Evolutionary conservation across 2,329 filamentous ascomycete species (phyloP), one percentile per base, ranked within the genome.

Genomic region (Neodidymelliopsis sp.): DNA sequence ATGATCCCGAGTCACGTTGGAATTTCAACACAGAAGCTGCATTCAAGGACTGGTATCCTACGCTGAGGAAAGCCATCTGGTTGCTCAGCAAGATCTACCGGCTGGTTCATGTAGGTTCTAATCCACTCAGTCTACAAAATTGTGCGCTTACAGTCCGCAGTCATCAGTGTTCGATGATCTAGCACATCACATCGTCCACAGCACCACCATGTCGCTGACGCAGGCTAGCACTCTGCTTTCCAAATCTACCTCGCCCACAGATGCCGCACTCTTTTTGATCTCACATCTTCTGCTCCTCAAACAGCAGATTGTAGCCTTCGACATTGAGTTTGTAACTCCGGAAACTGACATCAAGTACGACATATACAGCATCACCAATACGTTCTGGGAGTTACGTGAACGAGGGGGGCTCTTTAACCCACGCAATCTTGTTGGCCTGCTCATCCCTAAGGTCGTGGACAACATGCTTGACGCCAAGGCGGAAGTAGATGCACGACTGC

Each of bases 281-380:
- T 94, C 93, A 62, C 96, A 99, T 69, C 82, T 99, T 2, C 87
- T 99, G 38, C 87, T 97, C 38, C 83, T 99, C 40, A 97, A 97
- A 74, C 95, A 97, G 69, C 90, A 97, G 70, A 89, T 99, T 40
- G 86, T 99, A 19, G 92, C 92, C 8, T 91, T 99, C 54, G 94
- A 99, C 75, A 97, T 99, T 59, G 92, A 88, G 67, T 88, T 82
- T 62, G 82, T 86, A 15, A 81, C 83, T 2, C 84, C 85, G 4
- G 85, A 88, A 54, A 73, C 70, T 2, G 69, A 71, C 46, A 77
- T 87, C 36, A 80, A 81, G 11, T 81, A 88, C 66, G 85, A 88
- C 70, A 86, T 88, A 67, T 84, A 83, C n/a, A 80, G 78, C 38
- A 75, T 87, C 10, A 84, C 83, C 4, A 83, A 77, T 56, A 87